Evolutionary conservation across 2,329 filamentous ascomycete genomes (phyloP), one percentile per base, ranked within the genome.

Genomic region (Lasiodiplodia hormozganensis): DNA sequence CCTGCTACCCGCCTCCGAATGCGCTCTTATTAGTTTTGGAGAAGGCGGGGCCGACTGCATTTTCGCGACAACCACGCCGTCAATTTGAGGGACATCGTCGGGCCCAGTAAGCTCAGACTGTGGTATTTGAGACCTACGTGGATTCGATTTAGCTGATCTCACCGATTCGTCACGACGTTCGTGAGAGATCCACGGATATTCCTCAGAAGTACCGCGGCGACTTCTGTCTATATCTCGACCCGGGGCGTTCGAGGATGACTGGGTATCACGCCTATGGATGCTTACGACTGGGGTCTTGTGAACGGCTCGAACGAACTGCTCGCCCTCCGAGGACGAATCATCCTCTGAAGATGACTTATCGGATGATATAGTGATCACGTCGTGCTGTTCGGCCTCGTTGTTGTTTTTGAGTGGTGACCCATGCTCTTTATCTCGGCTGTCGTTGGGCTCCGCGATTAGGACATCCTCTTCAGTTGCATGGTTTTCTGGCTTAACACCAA

Each of bases 131-230:
- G 43, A 21, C n/a, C 25, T 64, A n/a, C 28, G 43, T 14, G 58
- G n/a, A 16, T 28, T 62, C 23, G 47, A 36, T n/a, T 31, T 49
- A 8, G 25, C 25, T 36, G 31, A 51, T 14, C 40, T 10, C 8
- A 49, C 40, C 14, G 57, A 47, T 31, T 12, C 57, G 10, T 31
- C 36, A 7, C 21, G 57, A 14, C 38, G 21, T 28, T 4, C 38
- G 36, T 25, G 8, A 28, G 40, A 36, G 23, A 64, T 52, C 60
- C 60, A 64, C 23, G 60, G 60, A n/a, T 52, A 64, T 7, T 64
- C 60, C 14, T 64, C 60, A 38, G 60, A 64, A n/a, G 60, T 64
- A 21, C 60, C 60, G 23, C 60, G 47, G 7, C 60, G 60, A 52
- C 14, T 23, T 3, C 11, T 47, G 28, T 28, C 5, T 31, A 25